Conservation (phyloP, 1,284 basidiomycete genomes). For the Phylloporus sp. region DNA sequence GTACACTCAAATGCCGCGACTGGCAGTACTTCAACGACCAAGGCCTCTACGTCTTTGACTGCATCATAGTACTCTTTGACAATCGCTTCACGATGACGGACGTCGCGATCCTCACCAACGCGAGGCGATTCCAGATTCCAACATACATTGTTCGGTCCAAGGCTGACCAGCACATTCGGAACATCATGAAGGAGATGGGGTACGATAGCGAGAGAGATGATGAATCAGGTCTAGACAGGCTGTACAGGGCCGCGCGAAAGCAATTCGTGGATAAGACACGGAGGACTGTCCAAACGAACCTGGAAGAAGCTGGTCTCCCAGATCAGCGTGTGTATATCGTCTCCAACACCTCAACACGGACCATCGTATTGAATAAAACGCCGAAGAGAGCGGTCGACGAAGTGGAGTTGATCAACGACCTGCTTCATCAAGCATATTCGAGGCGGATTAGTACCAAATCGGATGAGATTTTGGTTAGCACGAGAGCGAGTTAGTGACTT, state of each 20-base stretch:
- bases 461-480: background rate
- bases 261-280: slow-evolving; percentile 27
- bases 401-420: slow-evolving; percentile 26
- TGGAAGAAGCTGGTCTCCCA: slow-evolving; percentile 23
- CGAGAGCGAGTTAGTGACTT: background rate
- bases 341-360: slow-evolving; percentile 22
- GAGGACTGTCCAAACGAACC: slow-evolving; percentile 21
- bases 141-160: slow-evolving; percentile 34
- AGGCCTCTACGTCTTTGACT: slow-evolving; percentile 33
- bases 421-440: slow-evolving; percentile 7
- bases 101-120: slow-evolving; percentile 30
- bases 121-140: slow-evolving; percentile 26
- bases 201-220: slow-evolving; percentile 27
- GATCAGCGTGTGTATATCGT: slow-evolving; percentile 35
- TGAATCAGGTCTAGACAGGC: slow-evolving; percentile 18
- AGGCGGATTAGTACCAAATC: background rate
- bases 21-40: slow-evolving; percentile 37
- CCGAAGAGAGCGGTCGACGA: slow-evolving; percentile 33
- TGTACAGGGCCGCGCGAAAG: slow-evolving; percentile 22
- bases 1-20: slow-evolving; percentile 22
- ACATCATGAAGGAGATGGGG: slow-evolving; percentile 28
- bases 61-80: slow-evolving; percentile 30
- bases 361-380: slow-evolving; percentile 17
- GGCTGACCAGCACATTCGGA: slow-evolving; percentile 31
- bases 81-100: slow-evolving; percentile 34